Conservation (phyloP, 2,329 filamentous ascomycete species). For the Fusarium sterilihyphosum region DNA sequence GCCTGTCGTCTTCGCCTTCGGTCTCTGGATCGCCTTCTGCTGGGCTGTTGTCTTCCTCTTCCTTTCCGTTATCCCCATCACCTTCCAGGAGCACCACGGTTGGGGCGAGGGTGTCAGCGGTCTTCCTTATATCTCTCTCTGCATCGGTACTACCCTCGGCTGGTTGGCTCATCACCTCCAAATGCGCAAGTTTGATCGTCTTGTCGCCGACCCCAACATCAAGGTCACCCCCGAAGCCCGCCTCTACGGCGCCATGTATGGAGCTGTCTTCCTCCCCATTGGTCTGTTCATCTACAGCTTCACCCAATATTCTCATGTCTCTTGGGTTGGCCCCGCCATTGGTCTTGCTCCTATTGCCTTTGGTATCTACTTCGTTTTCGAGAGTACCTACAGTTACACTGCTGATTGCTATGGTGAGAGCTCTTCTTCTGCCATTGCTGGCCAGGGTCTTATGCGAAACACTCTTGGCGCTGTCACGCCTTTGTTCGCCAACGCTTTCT, state of each 20-base stretch:
- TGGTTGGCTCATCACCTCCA: constrained; percentile 35
- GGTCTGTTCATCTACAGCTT: constrained; percentile 39
- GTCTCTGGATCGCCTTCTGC: constrained; percentile 40
- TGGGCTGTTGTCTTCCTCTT: constrained; percentile 40
- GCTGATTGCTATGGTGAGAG: constrained; percentile 37
- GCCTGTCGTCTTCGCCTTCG: constrained; percentile 39
- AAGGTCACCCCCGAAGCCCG: constrained; percentile 37
- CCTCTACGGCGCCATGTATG: constrained; percentile 37
- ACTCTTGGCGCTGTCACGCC: constrained; percentile 35
- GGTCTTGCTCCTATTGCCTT: constrained; percentile 36
- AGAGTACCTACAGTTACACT: constrained; percentile 37
- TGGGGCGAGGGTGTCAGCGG: constrained; percentile 32
- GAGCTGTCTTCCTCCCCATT: constrained; percentile 35
- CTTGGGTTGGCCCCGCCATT: constrained; percentile 31
- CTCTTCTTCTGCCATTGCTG: constrained; percentile 34
- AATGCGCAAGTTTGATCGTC: constrained; percentile 37
- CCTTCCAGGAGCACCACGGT: constrained; percentile 33
- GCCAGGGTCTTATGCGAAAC: constrained; percentile 35
- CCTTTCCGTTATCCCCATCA: constrained; percentile 36
- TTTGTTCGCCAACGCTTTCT: constrained; percentile 35
- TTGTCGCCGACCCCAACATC: constrained; percentile 26
- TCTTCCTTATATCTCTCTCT: constrained; percentile 35
- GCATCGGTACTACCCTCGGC: constrained; percentile 31
- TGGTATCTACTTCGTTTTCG: constrained; percentile 37
- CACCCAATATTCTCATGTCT: constrained; percentile 29